Percentiles rank a stretch among this genome's conserved stretches.
Evolutionary conservation across 192 early-diverging fungal species (phyloP).

Genomic region (Neocallimastix lanati): DNA sequence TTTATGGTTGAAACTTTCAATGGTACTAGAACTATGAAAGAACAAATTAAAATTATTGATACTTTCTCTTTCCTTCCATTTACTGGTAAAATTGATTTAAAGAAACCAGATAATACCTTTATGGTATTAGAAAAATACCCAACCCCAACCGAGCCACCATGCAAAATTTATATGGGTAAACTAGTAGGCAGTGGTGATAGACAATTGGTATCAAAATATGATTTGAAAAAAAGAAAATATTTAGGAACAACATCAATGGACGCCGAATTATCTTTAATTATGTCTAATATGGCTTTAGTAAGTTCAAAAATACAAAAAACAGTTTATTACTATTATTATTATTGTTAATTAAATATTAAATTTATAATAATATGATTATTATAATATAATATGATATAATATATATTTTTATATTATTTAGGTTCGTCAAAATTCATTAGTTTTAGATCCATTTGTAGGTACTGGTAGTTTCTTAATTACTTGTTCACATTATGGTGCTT

Average conservation of each 20-base stretch:
- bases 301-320: slow-evolving; percentile 3
- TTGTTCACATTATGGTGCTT: slow-evolving; percentile 83
- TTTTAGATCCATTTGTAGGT: slow-evolving; percentile 94
- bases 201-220: slow-evolving; percentile 29
- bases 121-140: slow-evolving; percentile 56
- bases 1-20: slow-evolving; percentile 62
- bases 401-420: not conserved
- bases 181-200: slow-evolving; percentile 13
- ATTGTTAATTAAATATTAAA: too few relatives aligned
- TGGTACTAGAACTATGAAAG: slow-evolving; percentile 40
- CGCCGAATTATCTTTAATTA: slow-evolving; percentile 86
- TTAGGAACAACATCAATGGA: slow-evolving; percentile 97
- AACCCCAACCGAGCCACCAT: slow-evolving; percentile 7
- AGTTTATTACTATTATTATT: too few relatives aligned
- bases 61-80: slow-evolving; percentile 70
- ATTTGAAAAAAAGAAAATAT: slow-evolving; percentile 88
- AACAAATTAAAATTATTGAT: slow-evolving; percentile 67
- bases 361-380: too few relatives aligned
- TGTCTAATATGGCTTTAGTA: slow-evolving; percentile 86
- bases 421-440: slow-evolving; percentile 47
- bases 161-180: slow-evolving; percentile 48
- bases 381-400: too few relatives aligned
- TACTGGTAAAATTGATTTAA: slow-evolving; percentile 65
- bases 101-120: slow-evolving; percentile 58
- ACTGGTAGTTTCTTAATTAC: slow-evolving; percentile 87